Evolutionary conservation across 129 eudicot species (phyloP), one percentile per base, ranked within the genome.

Genomic region (Chrysanthemum makinoi): DNA sequence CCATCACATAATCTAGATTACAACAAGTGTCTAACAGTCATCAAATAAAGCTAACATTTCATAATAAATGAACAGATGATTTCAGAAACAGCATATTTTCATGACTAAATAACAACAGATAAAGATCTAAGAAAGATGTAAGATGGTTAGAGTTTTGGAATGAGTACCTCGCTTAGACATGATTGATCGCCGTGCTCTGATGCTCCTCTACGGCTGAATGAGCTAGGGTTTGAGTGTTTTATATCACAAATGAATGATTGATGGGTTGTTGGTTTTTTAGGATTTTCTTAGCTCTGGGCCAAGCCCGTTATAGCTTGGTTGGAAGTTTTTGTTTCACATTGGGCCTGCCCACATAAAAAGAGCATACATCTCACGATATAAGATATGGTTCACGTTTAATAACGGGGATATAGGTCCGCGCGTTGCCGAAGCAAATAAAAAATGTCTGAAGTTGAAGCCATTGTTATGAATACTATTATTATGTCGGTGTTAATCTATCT

Each of bases 121-220:
- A 16, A n/a, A 56, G 14, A n/a, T 22, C 26, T 15, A 33, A 22
- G 46, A 24, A 5, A 1, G 8, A 2, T 52, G 15, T 59, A 13
- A 18, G 62, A 1, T 13, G 35, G 6, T 14, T 51, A 0, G 5
- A 3, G 20, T 5, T 15, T 14, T 6, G 10, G 48, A 63, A 18
- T 2, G 0, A 15, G 30, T 18, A 86, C 91, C 88, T 86, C 91
- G 70, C 79, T 86, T 86, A 81, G 91, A 86, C 91, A 86, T 86
- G 74, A 72, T 70, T 26, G 86, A 66, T 60, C 76, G 50, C 77
- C 72, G 77, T 75, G 55, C 61, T 51, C 69, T 35, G 44, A 35
- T 35, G 9, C 44, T 35, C 44, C 44, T 35, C 50, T 77, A 9
- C 48, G 67, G 52, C 39, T 0, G 35, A 17, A 24, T 30, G 24